phyloP scores from a whole-genome alignment of 306 rosid species.

The Vigna mungo region DNA sequence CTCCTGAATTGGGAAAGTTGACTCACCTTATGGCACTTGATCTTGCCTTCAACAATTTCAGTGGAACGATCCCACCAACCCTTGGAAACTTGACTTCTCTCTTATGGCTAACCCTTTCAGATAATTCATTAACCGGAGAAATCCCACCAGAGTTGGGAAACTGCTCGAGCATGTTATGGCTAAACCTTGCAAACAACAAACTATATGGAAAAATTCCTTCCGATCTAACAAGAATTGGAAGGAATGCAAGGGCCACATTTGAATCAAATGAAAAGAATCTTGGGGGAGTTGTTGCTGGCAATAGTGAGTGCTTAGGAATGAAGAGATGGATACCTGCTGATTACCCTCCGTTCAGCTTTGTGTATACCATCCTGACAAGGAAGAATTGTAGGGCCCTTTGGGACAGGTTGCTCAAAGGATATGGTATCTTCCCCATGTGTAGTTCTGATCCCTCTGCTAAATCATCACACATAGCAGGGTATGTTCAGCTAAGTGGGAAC shows the following conservation, averaged over 20 bases:
- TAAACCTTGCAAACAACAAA: conserved; percentile 81
- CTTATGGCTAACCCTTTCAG: conserved; percentile 85
- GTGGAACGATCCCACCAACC: conserved; percentile 71
- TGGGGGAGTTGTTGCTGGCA: conserved; percentile 52
- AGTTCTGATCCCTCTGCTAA: conserved; percentile 46
- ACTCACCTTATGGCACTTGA: conserved; percentile 66
- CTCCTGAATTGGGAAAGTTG: conserved; percentile 62
- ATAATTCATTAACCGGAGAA: conserved; percentile 65
- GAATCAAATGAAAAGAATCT: conserved; percentile 42
- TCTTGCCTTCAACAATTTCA: conserved; percentile 69
- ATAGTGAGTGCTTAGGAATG: conserved; percentile 82
- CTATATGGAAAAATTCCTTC: conserved; percentile 71
- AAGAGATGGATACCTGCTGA: conserved; percentile 94
- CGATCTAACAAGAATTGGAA: conserved; percentile 70
- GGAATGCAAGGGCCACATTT: conserved; percentile 61
- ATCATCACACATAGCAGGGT: conserved; percentile 64
- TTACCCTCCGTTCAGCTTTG: conserved; percentile 89
- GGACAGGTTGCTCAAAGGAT: conserved; percentile 77
- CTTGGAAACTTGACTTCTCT: conserved; percentile 77
- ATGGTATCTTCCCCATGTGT: conserved; percentile 68
- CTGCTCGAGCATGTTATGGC: conserved; percentile 86
- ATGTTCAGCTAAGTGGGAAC: conserved; percentile 82
- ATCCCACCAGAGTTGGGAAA: conserved; percentile 82
- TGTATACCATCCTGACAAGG: conserved; percentile 71
- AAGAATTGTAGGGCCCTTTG: conserved; percentile 81